phyloP scores from a whole-genome alignment of 371 early-diverging fungal genomes.

The Mortierella sp. region DNA sequence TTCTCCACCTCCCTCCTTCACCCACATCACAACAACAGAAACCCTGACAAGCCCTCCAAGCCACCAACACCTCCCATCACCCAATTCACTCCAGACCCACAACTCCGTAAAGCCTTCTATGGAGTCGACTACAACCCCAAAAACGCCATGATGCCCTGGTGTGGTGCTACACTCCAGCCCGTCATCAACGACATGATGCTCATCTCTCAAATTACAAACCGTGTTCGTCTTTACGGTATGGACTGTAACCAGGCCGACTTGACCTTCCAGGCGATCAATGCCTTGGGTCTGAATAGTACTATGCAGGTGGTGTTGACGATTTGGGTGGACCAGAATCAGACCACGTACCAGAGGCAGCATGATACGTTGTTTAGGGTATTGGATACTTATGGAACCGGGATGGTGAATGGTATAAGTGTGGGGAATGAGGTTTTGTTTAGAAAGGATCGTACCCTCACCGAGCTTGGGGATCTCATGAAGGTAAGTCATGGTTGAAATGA shows the following conservation, averaged over 20 bases:
- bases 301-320: slow-evolving; percentile 57
- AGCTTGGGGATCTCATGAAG: slow-evolving; percentile 28
- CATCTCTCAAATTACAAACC: slow-evolving; percentile 57
- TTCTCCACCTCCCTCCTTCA: background rate
- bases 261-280: slow-evolving; percentile 52
- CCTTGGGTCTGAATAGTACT: slow-evolving; percentile 42
- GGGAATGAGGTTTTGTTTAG: slow-evolving; percentile 60
- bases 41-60: slow-evolving; percentile 16
- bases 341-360: slow-evolving; percentile 55
- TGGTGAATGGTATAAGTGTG: slow-evolving; percentile 58
- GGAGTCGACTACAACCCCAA: slow-evolving; percentile 59
- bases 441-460: slow-evolving; percentile 22
- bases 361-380: slow-evolving; percentile 46
- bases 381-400: slow-evolving; percentile 42
- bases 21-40: slow-evolving; percentile 1
- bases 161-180: slow-evolving; percentile 49
- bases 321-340: slow-evolving; percentile 58
- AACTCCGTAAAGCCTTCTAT: slow-evolving; percentile 53
- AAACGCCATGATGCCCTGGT: slow-evolving; percentile 53
- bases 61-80: slow-evolving; percentile 29
- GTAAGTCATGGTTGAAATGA: background rate
- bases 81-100: slow-evolving; percentile 43
- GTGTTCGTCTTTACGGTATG: slow-evolving; percentile 55
- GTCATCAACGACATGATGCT: slow-evolving; percentile 58
- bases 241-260: slow-evolving; percentile 55